Percentiles rank a stretch among this genome's conserved stretches.
Evolutionary conservation across 495 filamentous ascomycete species (phyloP).

Genomic region (Aspergillus indologenus): DNA sequence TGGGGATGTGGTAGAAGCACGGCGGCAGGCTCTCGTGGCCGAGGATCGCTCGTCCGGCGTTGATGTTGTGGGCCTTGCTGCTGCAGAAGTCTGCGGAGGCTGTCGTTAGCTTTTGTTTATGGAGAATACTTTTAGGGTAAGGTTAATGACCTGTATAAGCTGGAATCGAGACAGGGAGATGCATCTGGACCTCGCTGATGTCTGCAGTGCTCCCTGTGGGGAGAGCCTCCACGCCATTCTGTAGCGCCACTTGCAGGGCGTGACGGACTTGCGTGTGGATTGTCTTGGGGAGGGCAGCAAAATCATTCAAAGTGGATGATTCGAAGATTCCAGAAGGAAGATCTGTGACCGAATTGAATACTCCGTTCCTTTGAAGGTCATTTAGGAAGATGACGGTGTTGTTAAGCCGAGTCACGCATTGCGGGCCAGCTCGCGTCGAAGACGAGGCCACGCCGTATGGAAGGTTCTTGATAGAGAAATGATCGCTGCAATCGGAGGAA

Average conservation of each 20-base stretch:
- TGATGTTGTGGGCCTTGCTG: not conserved
- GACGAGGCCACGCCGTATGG: constrained; percentile 80
- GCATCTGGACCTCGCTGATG: constrained; percentile 57
- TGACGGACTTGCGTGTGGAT: constrained; percentile 62
- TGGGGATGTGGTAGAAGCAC: not conserved
- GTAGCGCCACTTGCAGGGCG: constrained; percentile 21
- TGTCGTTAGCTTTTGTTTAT: no score
- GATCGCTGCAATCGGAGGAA: constrained; percentile 23
- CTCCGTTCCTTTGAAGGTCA: constrained; percentile 49
- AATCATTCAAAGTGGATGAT: constrained; percentile 66
- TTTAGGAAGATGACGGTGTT: constrained; percentile 38
- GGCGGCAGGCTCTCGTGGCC: not conserved
- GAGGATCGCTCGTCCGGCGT: not conserved
- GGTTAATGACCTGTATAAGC: constrained; percentile 55
- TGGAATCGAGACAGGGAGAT: constrained; percentile 73
- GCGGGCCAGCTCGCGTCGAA: constrained; percentile 40
- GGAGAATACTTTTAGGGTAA: no score
- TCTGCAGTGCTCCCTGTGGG: constrained; percentile 44
- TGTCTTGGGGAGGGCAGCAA: constrained; percentile 63
- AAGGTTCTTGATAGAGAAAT: constrained; percentile 66
- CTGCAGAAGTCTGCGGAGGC: not conserved
- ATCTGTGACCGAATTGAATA: constrained; percentile 17
- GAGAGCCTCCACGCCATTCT: constrained; percentile 54
- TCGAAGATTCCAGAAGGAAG: constrained; percentile 23
- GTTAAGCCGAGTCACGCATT: constrained; percentile 30